phyloP scores from a whole-genome alignment of 345 rosid genomes.

The Syzygium aqueum region DNA sequence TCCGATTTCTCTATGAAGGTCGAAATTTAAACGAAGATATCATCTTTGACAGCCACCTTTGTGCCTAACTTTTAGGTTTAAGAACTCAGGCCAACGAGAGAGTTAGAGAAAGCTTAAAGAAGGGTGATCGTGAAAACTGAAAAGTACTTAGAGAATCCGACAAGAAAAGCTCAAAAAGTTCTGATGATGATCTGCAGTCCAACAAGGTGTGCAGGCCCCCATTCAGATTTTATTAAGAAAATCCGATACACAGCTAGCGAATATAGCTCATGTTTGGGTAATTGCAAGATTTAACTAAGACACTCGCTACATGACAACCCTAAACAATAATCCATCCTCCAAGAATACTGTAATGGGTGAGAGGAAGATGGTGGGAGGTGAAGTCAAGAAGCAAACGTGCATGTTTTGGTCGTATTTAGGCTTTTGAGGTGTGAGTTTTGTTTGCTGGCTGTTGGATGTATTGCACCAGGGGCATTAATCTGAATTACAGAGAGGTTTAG shows the following conservation, averaged over 20 bases:
- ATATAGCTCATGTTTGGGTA: background rate
- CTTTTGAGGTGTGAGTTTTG: constrained; percentile 5
- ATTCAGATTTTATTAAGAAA: background rate
- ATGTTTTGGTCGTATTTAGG: background rate
- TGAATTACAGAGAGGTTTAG: background rate
- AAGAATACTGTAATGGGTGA: background rate
- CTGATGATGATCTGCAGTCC: background rate
- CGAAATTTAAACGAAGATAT: background rate
- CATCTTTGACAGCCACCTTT: background rate
- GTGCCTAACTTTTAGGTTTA: background rate
- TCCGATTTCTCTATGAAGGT: background rate
- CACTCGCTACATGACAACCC: background rate
- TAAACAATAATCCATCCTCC: background rate
- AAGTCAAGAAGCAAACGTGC: background rate
- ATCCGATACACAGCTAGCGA: background rate
- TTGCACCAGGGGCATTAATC: background rate
- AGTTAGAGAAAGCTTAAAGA: background rate
- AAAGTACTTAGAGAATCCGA: background rate
- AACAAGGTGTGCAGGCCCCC: background rate
- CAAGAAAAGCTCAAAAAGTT: background rate
- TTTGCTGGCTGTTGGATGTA: constrained; percentile 1
- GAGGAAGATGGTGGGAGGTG: background rate
- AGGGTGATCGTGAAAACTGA: background rate
- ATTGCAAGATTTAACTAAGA: background rate
- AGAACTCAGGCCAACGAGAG: background rate